Base-by-base conservation (phyloP, 768 basidiomycete genomes). In the Leccinellum albellum region DNA sequence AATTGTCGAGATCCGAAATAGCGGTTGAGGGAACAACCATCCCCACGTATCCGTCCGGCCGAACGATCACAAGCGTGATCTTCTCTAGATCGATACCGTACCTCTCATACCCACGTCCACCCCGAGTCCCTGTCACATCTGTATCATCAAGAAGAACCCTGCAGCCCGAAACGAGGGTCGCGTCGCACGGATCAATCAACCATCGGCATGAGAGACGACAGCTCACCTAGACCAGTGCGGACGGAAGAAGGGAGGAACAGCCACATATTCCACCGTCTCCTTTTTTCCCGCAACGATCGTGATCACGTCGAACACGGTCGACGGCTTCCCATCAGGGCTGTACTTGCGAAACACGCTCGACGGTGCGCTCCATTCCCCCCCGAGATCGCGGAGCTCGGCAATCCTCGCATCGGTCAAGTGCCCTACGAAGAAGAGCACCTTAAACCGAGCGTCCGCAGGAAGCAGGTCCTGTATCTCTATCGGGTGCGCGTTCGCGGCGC, bases 211-310 rank as follows among this genome's bases (percentile, higher is more conserved):
- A 58, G 8, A 57, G 20, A 33, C 6, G 14, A 33, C 10, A 28
- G 10, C 71, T 42, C 33, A 78, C 77, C 75, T 76, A 21, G 75
- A 67, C 78, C 78, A 79, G 51, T 80, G 79, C 12, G 67, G 49
- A 6, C 50, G 50, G 50, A 51, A 51, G 23, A 51, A 51, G 15
- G 33, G 15, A 9, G 50, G 50, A 15, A 35, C 31, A 21, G 14
- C 4, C 21, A 35, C 8, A 5, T 23, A 51, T 9, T 51, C 33
- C n/a, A 51, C 23, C 12, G 33, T 33, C n/a, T 23, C 33, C 33
- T 51, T 51, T 5, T 33, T 35, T 12, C 50, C 50, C 50, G 33
- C 50, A 15, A 23, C 23, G 23, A 51, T 35, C 15, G 33, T 51
- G 33, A 51, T 17, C 4, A 23, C 17, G 21, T 51, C 50, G 23